phyloP scores from a whole-genome alignment of 345 rosid species.

The Abelmoschus esculentus region DNA sequence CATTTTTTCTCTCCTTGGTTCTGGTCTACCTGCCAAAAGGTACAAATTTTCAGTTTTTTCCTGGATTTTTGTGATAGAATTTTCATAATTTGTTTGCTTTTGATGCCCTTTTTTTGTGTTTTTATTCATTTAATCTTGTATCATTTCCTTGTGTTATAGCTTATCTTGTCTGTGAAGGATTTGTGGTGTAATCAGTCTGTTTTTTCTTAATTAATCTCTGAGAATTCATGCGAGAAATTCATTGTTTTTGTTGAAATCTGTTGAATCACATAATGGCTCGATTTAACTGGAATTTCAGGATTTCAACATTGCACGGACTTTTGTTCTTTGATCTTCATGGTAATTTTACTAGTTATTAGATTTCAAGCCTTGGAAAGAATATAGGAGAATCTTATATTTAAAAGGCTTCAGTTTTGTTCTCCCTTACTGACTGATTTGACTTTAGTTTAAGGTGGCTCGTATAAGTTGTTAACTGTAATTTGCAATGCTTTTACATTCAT shows the following conservation, averaged over 20 bases:
- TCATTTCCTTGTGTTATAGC: neutral
- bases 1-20: neutral
- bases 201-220: neutral
- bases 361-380: neutral
- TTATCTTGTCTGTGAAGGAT: neutral
- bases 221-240: neutral
- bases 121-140: no score
- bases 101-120: neutral
- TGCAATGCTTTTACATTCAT: neutral
- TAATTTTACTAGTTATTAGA: neutral
- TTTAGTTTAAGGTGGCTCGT: neutral
- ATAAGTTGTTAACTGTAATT: neutral
- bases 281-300: neutral
- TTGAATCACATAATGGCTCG: neutral
- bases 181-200: neutral
- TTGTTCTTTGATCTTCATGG: neutral
- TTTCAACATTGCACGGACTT: neutral
- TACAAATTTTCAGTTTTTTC: neutral
- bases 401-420: neutral
- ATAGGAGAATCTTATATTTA: neutral
- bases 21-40: conserved; percentile 1
- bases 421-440: neutral
- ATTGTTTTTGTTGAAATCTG: neutral
- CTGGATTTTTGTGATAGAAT: neutral
- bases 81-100: neutral